Evolutionary conservation across 495 filamentous ascomycete genomes (phyloP), one percentile per base, ranked within the genome.

Genomic region (Endocarpon pusillum): DNA sequence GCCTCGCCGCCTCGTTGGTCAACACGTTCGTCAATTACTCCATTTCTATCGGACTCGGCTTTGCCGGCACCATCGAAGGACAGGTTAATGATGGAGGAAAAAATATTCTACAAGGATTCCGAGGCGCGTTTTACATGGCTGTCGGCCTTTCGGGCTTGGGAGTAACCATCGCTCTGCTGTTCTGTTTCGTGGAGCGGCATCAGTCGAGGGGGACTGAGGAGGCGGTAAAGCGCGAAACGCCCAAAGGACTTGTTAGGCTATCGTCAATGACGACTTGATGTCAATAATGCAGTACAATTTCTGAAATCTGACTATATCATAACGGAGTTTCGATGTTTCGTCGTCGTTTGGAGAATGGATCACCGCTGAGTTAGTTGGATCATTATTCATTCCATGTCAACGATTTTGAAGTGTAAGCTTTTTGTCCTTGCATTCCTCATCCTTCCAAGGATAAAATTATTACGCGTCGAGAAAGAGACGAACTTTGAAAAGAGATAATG

Each of bases 21-120:
- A 70, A 58, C 27, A 76, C 71, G 0, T 54, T 64, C 2, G 62
- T 75, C 32, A 71, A 77, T 39, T 80, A 78, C 38, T 61, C 53
- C 25, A 70, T 76, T 32, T 65, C 62, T 2, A 37, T 77, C 16
- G 70, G 69, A 0, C 51, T 79, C 4, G 73, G 73, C 0, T 50
- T 79, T 36, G 72, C 73, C 0, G 71, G 70, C 3, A 75, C 70
- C 0, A 57, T 74, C 15, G 66, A 79, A 43, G 44, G 43, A 1
- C 45, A 66, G 14, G 52, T 69, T 10, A 66, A 62, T 35, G 38
- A 48, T 36, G 55, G 52, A 0, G 64, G 62, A 1, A 19, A 30
- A n/a, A 48, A 68, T 41, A 35, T 48, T 3, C 39, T 80, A 15
- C 40, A 42, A 23, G 72, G 73, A 1, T 79, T 66, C 36, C 57